phyloP scores from a whole-genome alignment of 352 stramenopile species.

The Pythium aphanidermatum region DNA sequence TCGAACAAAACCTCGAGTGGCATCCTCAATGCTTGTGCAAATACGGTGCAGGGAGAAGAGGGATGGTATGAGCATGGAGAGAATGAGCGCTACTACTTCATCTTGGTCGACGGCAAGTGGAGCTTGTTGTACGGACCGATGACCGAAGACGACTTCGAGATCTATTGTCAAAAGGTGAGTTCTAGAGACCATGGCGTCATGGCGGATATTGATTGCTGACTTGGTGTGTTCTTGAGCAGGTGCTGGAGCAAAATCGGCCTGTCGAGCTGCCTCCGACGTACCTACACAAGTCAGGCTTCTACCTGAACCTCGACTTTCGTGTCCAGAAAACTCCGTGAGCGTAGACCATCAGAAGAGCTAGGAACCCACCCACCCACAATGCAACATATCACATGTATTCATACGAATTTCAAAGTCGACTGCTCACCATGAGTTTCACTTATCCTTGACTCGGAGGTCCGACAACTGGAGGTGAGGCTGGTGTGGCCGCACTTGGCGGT shows the following conservation, averaged over 20 bases:
- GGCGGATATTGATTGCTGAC: neutral
- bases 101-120: slow-evolving; percentile 78
- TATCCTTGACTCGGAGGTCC: no score
- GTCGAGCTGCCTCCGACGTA: slow-evolving; percentile 75
- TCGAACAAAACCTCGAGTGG: slow-evolving; percentile 61
- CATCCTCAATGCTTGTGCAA: slow-evolving; percentile 74
- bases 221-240: slow-evolving; percentile 24
- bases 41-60: slow-evolving; percentile 78
- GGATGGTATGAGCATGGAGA: slow-evolving; percentile 86
- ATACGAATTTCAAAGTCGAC: no score
- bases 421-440: no score
- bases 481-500: neutral
- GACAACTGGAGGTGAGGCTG: neutral
- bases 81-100: slow-evolving; percentile 85
- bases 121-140: slow-evolving; percentile 81
- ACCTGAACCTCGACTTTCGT: slow-evolving; percentile 56
- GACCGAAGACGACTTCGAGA: slow-evolving; percentile 79
- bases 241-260: slow-evolving; percentile 50
- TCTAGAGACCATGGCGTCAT: neutral
- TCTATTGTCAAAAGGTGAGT: slow-evolving; percentile 67
- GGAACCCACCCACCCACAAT: no score
- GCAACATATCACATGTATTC: slow-evolving; percentile 12
- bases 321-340: slow-evolving; percentile 32
- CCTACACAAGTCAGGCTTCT: slow-evolving; percentile 78
- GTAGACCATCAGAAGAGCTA: neutral